These are phyloP conservation scores for Asterella californica DNA, from an alignment of 225 moss, liverwort and hornwort species.

Conservation along the genomic window DNA sequence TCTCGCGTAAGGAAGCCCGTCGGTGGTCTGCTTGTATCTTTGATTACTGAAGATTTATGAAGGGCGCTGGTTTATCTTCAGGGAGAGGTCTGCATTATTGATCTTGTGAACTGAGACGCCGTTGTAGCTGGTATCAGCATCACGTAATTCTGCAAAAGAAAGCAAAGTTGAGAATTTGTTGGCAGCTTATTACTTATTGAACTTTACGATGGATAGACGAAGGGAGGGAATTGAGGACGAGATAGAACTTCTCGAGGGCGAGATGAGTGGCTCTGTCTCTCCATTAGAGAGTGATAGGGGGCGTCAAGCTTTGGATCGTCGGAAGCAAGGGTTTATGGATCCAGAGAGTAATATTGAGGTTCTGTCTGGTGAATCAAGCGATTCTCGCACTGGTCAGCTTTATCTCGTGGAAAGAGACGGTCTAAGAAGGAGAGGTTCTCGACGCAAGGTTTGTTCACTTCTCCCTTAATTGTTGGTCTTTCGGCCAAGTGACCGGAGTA, in stretches of 20 bases:
- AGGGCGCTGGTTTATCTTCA: not conserved
- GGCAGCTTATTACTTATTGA: not conserved
- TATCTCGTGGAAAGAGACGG: not conserved
- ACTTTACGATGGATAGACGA: conserved; percentile 5
- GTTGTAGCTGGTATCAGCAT: not conserved
- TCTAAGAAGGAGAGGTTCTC: not conserved
- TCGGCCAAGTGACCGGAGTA: not conserved
- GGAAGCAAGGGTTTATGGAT: conserved; percentile 11
- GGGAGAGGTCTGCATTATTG: not conserved
- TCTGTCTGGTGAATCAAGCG: not conserved
- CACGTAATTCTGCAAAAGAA: not conserved
- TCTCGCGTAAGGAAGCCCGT: no score
- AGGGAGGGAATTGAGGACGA: conserved; percentile 1
- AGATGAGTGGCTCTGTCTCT: not conserved
- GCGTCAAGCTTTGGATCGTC: conserved; percentile 9
- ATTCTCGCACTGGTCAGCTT: not conserved
- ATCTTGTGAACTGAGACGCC: not conserved
- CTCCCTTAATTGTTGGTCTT: not conserved
- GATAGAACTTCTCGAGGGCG: not conserved
- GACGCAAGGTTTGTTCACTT: conserved; percentile 17
- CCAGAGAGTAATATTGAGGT: conserved; percentile 15
- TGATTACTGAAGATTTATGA: no score
- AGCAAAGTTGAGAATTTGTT: not conserved
- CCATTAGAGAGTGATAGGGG: conserved; percentile 1
- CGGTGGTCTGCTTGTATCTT: no score